Evolutionary conservation across 768 basidiomycete genomes (phyloP), one percentile per base, ranked within the genome.

Genomic region (Mycena kentingensis): DNA sequence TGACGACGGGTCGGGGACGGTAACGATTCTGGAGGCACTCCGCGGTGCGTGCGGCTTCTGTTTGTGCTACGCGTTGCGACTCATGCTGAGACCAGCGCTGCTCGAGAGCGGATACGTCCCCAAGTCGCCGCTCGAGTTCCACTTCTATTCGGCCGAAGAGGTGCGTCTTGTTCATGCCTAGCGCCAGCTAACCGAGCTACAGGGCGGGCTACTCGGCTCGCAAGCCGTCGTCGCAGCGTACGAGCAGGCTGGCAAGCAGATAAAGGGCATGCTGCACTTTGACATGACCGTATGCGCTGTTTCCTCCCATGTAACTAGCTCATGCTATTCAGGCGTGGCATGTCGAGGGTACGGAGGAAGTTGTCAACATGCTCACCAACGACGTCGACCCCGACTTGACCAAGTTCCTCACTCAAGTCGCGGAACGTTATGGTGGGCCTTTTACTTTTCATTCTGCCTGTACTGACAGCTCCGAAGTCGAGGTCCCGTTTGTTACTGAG

Each of bases 11-110:
- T 65, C 73, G 31, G 79, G 81, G 41, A 71, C 77, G 1, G 76
- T 81, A 32, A 77, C 75, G 21, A 77, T 82, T 16, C 67, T 81
- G 10, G 80, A 80, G 60, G 73, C 77, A 5, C 79, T 78, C 50
- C 67, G 79, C 41, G 74, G 71, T 18, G 60, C 77, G 48, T 67
- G 21, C 43, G 66, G 16, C 35, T 58, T 77, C 26, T 38, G 13
- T 41, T 19, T 58, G 46, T 16, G 36, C 25, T 25, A 35, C 10
- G 26, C 28, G 12, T 5, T 1, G 36, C 22, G 12, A 24, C 34
- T 37, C 18, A 31, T 51, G 10, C 36, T 24, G 3, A 25, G 3
- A 32, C 5, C 26, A 57, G 60, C 29, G 8, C 38, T 61, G 3
- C 46, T 61, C 25, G 22, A 41, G 6, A 24, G n/a, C 4, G 31